Base-by-base conservation (phyloP, 768 basidiomycete species). In the Rhizopogon sp. region DNA sequence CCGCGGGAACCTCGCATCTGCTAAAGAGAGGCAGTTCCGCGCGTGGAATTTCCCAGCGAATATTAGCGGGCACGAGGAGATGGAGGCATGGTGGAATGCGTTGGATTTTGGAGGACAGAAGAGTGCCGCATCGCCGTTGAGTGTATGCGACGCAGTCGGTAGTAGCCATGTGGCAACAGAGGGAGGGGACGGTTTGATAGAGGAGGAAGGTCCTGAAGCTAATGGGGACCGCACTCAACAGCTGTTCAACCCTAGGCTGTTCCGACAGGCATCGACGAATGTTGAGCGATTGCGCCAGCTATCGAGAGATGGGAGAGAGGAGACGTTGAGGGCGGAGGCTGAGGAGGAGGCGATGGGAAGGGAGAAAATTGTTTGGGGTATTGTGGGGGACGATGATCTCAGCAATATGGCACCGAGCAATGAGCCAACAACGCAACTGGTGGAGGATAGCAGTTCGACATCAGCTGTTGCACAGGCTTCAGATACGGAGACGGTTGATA, bases 41-140 rank as follows among this genome's bases (percentile, higher is more conserved):
- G 73, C 73, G 6, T 73, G 74, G 50, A 70, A 62, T 33, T 70
- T 85, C 43, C 87, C 87, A 0, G 68, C 77, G 0, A 81, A 79
- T 0, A 69, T 85, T 9, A 60, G 57, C 14, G 56, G 44, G 25
- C 40, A 54, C 35, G 64, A 58, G 50, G 62, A 60, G 60, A 72
- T 67, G 70, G 63, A 59, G 62, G 58, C 54, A 53, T 42, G 50
- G 35, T 75, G 69, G 74, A 60, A 66, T 6, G 60, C 50, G 5
- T 61, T 73, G 22, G 56, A 72, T 53, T 75, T 64, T 35, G 59
- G 69, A 7, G 61, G 52, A 1, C 59, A 55, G 52, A 46, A 55
- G 14, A 35, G 25, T 22, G 17, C 43, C 39, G 42, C 40, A 8
- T 22, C 14, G 4, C 33, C 33, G 35, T 49, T 35, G 22, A 43